Base-by-base conservation (phyloP, 2,329 filamentous ascomycete species). In the Fusarium equiseti region DNA sequence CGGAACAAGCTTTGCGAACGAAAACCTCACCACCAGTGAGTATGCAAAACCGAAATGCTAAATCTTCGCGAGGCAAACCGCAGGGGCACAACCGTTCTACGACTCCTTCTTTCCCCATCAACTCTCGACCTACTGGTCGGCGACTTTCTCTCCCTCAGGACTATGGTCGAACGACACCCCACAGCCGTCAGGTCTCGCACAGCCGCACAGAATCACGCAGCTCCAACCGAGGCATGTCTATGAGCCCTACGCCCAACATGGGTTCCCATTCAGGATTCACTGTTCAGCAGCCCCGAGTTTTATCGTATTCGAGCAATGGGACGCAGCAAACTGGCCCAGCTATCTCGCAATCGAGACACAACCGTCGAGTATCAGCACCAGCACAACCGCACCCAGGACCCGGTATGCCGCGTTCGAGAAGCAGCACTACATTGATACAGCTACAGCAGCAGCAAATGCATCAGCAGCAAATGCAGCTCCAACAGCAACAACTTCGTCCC, bases 11-110 rank as follows among this genome's bases (percentile, higher is more conserved):
- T 22, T 76, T 74, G 43, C 79, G 76, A 59, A 72, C 77, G 12
- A 81, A 73, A 56, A 79, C 80, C 0, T 78, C 81, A 5, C 81
- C 82, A 1, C 82, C 83, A 0, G 78, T 84, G 29, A 84, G 81
- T 70, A 80, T 85, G 76, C 78, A 78, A n/a, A 83, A 80, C 6
- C 79, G 81, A 27, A 81, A 79, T 31, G 76, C 67, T 15, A 79
- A 75, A 44, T 66, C 68, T 20, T 44, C 73, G 5, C 68, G 63
- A 13, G 60, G 66, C 7, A 65, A 74, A 42, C 8, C 63, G 18
- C 59, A 63, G 8, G 59, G 60, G 1, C 63, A 71, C 11, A 64
- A 59, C 29, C 55, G 63, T 31, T 59, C 64, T 3, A 66, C 64
- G 31, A 68, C 66, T 10, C 59, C 67, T 48, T 61, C 72, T 49